phyloP scores from a whole-genome alignment of 2,329 filamentous ascomycete genomes.

The Hymenoscyphus repandus region DNA sequence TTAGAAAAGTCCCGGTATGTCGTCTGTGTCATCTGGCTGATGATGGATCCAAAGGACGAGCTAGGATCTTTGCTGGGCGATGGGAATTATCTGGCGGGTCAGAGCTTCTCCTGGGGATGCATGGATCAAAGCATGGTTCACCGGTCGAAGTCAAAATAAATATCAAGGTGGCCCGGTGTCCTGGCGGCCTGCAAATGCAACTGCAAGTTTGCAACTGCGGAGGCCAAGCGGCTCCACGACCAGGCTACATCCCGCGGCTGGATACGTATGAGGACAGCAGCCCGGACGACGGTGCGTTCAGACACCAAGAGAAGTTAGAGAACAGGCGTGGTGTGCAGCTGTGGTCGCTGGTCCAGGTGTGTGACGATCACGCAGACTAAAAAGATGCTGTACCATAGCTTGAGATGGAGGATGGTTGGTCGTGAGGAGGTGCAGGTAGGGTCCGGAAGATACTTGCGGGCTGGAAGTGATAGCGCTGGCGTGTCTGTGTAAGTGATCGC shows the following conservation, averaged over 20 bases:
- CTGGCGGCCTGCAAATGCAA: not conserved
- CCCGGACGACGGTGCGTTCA: no score
- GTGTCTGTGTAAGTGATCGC: not conserved
- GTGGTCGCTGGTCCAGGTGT: no score
- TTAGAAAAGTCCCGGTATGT: constrained; percentile 30
- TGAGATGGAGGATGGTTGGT: no score
- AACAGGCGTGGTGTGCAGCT: not conserved
- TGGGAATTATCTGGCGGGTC: constrained; percentile 25
- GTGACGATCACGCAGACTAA: no score
- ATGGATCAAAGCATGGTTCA: constrained; percentile 22
- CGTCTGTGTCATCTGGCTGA: constrained; percentile 32
- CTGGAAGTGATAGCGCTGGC: not conserved
- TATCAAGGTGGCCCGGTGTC: constrained; percentile 19
- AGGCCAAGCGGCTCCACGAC: constrained; percentile 22
- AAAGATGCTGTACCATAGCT: no score
- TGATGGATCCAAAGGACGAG: constrained; percentile 26
- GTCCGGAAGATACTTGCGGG: not conserved
- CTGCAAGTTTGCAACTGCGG: not conserved
- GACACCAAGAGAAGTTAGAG: not conserved
- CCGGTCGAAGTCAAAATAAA: constrained; percentile 27
- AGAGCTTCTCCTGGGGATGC: constrained; percentile 31
- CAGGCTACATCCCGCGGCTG: constrained; percentile 25
- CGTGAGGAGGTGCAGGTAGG: no score
- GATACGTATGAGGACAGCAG: constrained; percentile 8
- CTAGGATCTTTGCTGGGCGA: constrained; percentile 17